Evolutionary conservation across 2,329 filamentous ascomycete species (phyloP).

Genomic region (Hypomyces perniciosus): DNA sequence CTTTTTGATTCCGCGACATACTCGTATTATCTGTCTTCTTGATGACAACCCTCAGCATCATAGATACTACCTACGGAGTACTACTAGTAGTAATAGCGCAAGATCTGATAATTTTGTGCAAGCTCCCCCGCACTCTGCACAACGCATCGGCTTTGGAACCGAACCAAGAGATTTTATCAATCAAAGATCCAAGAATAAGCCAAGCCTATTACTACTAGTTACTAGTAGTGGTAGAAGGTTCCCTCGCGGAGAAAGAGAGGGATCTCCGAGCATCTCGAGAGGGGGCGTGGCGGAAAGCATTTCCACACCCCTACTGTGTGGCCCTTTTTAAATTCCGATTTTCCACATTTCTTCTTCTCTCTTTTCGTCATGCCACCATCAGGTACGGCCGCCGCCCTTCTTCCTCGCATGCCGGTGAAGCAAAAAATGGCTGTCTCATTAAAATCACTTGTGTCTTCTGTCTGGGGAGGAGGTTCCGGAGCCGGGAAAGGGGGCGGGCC

Average conservation of each 20-base stretch:
- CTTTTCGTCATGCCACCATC: slow-evolving; percentile 11
- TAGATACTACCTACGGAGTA: not conserved
- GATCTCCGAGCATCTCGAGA: too few species aligned
- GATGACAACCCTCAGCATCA: too few species aligned
- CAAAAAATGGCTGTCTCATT: slow-evolving; percentile 38
- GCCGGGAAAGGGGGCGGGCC: slow-evolving; percentile 11
- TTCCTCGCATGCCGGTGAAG: slow-evolving; percentile 27
- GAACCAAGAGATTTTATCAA: not conserved
- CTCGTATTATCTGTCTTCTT: too few species aligned
- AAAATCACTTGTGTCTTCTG: slow-evolving; percentile 27
- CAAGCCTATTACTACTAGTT: too few species aligned
- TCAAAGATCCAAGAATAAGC: too few species aligned
- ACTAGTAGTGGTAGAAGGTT: too few species aligned
- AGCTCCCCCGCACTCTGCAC: not conserved
- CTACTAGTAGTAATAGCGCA: not conserved
- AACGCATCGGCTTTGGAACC: not conserved
- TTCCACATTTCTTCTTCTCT: slow-evolving; percentile 9
- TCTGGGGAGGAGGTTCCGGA: slow-evolving; percentile 16
- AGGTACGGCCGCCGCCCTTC: slow-evolving; percentile 11
- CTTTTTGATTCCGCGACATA: too few species aligned
- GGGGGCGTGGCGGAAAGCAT: too few species aligned
- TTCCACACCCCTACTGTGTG: too few species aligned
- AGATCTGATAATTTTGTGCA: not conserved
- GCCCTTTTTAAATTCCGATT: not conserved
- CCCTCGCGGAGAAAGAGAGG: too few species aligned